phyloP scores from a whole-genome alignment of 768 basidiomycete genomes.

The Coprinellus micaceus region DNA sequence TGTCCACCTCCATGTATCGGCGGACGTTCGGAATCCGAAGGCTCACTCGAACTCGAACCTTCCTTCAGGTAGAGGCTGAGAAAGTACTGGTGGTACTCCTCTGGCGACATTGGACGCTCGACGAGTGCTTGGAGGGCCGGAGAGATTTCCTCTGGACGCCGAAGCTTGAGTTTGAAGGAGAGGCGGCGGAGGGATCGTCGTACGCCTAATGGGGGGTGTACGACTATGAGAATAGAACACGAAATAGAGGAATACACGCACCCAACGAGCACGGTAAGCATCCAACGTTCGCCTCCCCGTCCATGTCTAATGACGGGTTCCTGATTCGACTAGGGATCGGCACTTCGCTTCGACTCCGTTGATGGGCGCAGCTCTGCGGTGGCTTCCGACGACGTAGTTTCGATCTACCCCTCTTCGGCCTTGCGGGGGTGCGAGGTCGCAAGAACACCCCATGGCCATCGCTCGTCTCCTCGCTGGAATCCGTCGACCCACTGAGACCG shows the following conservation, averaged over 20 bases:
- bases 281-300: not conserved
- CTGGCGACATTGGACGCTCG: constrained; percentile 1
- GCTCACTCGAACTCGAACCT: no score
- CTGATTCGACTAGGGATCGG: no score
- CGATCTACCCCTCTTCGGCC: no score
- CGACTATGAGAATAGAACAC: not conserved
- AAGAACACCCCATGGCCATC: no score
- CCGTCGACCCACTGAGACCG: no score
- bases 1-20: no score
- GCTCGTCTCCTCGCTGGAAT: no score
- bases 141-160: not conserved
- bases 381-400: no score
- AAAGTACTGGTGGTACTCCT: constrained; percentile 3
- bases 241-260: not conserved
- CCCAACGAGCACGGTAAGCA: not conserved
- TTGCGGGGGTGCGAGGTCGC: no score
- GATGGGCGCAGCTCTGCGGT: no score
- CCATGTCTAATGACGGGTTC: not conserved
- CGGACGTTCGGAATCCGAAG: no score
- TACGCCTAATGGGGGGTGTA: not conserved
- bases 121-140: not conserved
- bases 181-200: not conserved
- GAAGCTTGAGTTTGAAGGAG: not conserved
- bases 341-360: no score
- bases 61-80: not conserved